Evolutionary conservation across 1,284 basidiomycete genomes (phyloP).

Genomic region (Cryptococcus amylolentus): DNA sequence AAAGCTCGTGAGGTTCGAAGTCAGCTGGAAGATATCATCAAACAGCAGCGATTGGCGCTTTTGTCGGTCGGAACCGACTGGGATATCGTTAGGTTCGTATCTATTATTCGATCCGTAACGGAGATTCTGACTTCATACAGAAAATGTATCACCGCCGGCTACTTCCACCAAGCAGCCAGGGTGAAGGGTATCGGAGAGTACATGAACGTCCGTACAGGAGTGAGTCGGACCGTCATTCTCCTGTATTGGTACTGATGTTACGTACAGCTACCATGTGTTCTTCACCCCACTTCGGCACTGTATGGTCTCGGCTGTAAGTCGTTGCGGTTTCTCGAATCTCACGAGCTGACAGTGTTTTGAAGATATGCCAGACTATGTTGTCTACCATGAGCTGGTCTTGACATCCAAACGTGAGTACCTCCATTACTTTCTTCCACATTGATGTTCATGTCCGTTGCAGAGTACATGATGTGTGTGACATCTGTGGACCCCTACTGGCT

Average conservation of each 20-base stretch:
- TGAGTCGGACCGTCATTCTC: slow-evolving; percentile 34
- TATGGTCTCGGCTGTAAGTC: slow-evolving; percentile 89
- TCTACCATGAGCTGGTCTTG: slow-evolving; percentile 93
- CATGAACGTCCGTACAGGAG: slow-evolving; percentile 92
- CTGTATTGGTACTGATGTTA: slow-evolving; percentile 6
- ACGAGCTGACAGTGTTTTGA: slow-evolving; percentile 11
- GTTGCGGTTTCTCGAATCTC: background rate
- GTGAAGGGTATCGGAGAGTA: slow-evolving; percentile 99
- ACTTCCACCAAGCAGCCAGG: slow-evolving; percentile 97
- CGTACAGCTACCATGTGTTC: slow-evolving; percentile 47
- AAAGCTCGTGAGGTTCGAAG: slow-evolving; percentile 95
- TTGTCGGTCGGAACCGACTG: slow-evolving; percentile 92
- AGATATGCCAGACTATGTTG: slow-evolving; percentile 94
- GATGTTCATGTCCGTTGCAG: slow-evolving; percentile 19
- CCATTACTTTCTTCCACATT: background rate
- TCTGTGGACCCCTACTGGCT: slow-evolving; percentile 94
- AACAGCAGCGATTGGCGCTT: slow-evolving; percentile 90
- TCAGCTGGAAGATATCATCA: slow-evolving; percentile 98
- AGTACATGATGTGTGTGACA: slow-evolving; percentile 94
- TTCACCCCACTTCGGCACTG: slow-evolving; percentile 94
- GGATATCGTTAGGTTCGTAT: slow-evolving; percentile 72
- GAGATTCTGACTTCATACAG: slow-evolving; percentile 51
- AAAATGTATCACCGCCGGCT: slow-evolving; percentile 96
- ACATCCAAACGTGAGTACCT: slow-evolving; percentile 67
- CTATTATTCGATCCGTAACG: slow-evolving; percentile 4